phyloP scores from a whole-genome alignment of 176 grass and related monocot species.

The Secale cereale region DNA sequence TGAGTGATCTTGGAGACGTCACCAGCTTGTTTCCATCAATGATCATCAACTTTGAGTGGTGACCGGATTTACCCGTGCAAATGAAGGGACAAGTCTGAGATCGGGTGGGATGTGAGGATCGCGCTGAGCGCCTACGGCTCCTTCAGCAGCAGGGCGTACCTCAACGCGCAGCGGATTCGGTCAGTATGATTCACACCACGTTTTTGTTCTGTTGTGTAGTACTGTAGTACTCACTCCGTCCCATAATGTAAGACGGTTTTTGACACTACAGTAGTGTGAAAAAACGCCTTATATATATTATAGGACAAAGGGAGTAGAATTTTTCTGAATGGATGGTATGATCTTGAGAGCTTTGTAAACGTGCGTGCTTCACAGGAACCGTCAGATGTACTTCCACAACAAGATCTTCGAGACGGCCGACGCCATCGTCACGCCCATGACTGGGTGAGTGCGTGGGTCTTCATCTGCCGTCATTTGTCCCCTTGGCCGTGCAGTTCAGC shows the following conservation, averaged over 20 bases:
- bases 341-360: not conserved
- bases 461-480: not conserved
- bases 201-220: too few relatives aligned
- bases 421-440: conserved; percentile 83
- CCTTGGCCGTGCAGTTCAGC: too few relatives aligned
- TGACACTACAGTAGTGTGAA: too few relatives aligned
- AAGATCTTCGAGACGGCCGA: conserved; percentile 69
- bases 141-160: conserved; percentile 75
- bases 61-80: too few relatives aligned
- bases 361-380: conserved; percentile 35
- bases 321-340: not conserved
- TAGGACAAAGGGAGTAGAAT: too few relatives aligned
- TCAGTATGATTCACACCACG: not conserved
- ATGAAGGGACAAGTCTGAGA: conserved; percentile 49
- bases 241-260: too few relatives aligned
- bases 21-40: too few relatives aligned
- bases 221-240: too few relatives aligned
- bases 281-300: too few relatives aligned
- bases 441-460: not conserved
- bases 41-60: too few relatives aligned
- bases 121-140: conserved; percentile 67
- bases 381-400: conserved; percentile 83
- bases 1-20: too few relatives aligned
- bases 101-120: conserved; percentile 82
- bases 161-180: conserved; percentile 81